A percentile compares a stretch with the other conserved stretches of the same genome.
These are phyloP conservation scores for Mercurialis annua DNA, from an alignment of 345 rosid genomes.

Conservation along the genomic window DNA sequence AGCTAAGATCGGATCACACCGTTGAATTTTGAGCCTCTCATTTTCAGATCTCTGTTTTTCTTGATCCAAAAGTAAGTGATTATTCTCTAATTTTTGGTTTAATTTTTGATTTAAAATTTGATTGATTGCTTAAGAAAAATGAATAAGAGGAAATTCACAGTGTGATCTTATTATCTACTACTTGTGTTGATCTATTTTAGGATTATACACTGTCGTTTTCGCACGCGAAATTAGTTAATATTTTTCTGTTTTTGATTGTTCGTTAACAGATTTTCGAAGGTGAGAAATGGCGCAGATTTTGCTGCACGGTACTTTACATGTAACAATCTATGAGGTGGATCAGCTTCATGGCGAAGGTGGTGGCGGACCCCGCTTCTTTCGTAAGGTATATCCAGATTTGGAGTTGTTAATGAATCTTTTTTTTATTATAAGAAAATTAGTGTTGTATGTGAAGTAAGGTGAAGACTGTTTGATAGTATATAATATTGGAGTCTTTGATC, in stretches of 20 bases:
- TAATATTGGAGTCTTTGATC: too few species aligned
- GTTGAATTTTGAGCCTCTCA: background rate
- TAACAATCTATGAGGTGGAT: conserved; percentile 85
- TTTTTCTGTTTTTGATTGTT: background rate
- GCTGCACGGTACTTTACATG: conserved; percentile 86
- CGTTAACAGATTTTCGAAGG: conserved; percentile 20
- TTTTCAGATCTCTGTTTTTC: conserved; percentile 7
- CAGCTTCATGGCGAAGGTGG: conserved; percentile 46
- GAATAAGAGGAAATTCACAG: background rate
- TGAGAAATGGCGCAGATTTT: conserved; percentile 61
- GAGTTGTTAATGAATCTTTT: background rate
- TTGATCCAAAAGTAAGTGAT: background rate
- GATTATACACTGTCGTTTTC: background rate
- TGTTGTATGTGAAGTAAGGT: too few species aligned
- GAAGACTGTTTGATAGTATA: too few species aligned
- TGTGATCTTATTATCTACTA: background rate
- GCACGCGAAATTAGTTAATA: background rate
- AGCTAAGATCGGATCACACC: conserved; percentile 15
- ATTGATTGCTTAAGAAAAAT: background rate
- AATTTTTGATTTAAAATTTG: background rate
- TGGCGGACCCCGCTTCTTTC: conserved; percentile 51
- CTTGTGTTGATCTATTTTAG: background rate
- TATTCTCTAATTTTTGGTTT: background rate
- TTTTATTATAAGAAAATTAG: too few species aligned
- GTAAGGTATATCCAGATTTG: conserved; percentile 43